Evolutionary conservation across 768 basidiomycete species (phyloP).

Genomic region (Tubosaeta sp.): DNA sequence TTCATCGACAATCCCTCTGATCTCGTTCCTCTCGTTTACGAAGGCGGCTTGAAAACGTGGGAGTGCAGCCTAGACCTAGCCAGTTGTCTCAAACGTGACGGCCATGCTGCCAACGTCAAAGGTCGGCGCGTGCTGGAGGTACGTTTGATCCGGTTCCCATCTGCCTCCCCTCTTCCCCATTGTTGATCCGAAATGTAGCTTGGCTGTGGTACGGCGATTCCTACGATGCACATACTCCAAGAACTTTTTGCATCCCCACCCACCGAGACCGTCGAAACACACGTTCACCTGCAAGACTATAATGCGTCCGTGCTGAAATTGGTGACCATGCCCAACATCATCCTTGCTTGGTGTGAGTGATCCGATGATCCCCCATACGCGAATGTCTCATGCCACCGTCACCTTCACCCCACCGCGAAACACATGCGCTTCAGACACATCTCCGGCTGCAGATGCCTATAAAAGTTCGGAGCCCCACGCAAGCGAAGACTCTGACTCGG

Average conservation of each 20-base stretch:
- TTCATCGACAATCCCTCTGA: slow-evolving; percentile 85
- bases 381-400: neutral
- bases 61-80: slow-evolving; percentile 91
- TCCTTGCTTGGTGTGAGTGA: slow-evolving; percentile 77
- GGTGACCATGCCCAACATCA: slow-evolving; percentile 72
- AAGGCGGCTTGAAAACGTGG: slow-evolving; percentile 98
- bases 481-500: slow-evolving; percentile 33
- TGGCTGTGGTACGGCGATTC: slow-evolving; percentile 91
- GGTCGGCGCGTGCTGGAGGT: slow-evolving; percentile 76
- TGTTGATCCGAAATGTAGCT: slow-evolving; percentile 44
- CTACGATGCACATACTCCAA: slow-evolving; percentile 69
- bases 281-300: slow-evolving; percentile 87
- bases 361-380: neutral
- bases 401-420: neutral
- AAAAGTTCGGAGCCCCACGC: slow-evolving; percentile 32
- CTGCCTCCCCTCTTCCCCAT: neutral
- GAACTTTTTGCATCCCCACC: slow-evolving; percentile 45
- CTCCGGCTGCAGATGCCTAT: slow-evolving; percentile 50
- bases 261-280: slow-evolving; percentile 32
- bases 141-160: neutral
- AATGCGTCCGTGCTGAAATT: slow-evolving; percentile 78
- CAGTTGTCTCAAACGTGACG: slow-evolving; percentile 48
- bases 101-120: slow-evolving; percentile 19
- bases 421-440: slow-evolving; percentile 46
- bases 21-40: slow-evolving; percentile 87